phyloP scores from a whole-genome alignment of 2,329 filamentous ascomycete species.

The Botryotinia narcissicola region DNA sequence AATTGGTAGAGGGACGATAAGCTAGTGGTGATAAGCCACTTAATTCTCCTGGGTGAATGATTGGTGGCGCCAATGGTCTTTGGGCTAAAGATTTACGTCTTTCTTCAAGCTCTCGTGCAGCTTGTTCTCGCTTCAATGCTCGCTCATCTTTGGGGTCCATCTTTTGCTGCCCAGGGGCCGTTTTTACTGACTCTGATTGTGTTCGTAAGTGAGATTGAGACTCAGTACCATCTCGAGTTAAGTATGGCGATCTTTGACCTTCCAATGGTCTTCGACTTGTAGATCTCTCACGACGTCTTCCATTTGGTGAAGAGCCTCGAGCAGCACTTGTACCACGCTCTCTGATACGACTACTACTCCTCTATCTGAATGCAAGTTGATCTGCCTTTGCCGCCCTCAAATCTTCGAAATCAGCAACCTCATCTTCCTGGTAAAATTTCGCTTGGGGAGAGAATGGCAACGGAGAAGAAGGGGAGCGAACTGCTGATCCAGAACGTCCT shows the following conservation, averaged over 20 bases:
- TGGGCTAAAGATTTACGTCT: conserved; percentile 79
- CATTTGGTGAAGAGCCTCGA: conserved; percentile 36
- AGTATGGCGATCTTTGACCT: conserved; percentile 25
- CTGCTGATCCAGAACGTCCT: conserved; percentile 55
- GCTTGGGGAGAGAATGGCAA: conserved; percentile 67
- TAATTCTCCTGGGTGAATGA: conserved; percentile 68
- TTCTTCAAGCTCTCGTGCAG: conserved; percentile 84
- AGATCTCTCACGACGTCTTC: conserved; percentile 37
- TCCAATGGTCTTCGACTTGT: conserved; percentile 33
- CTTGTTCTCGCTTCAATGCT: conserved; percentile 67
- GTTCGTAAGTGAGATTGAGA: conserved; percentile 38
- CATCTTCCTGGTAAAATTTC: conserved; percentile 50
- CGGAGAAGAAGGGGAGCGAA: conserved; percentile 76
- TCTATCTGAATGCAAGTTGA: conserved; percentile 56
- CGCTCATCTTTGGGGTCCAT: conserved; percentile 59
- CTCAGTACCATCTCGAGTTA: conserved; percentile 27
- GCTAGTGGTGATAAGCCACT: conserved; percentile 38
- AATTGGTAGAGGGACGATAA: conserved; percentile 33
- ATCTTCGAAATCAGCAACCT: conserved; percentile 66
- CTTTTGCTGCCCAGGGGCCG: conserved; percentile 41
- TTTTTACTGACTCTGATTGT: conserved; percentile 39
- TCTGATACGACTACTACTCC: conserved; percentile 48
- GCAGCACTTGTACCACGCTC: conserved; percentile 38
- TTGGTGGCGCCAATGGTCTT: conserved; percentile 74
- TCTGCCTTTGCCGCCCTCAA: conserved; percentile 52